A percentile compares a stretch with the other conserved stretches of the same genome.
These are phyloP conservation scores for Penicillium antarcticum DNA, from an alignment of 495 filamentous ascomycete genomes.

Conservation along the genomic window DNA sequence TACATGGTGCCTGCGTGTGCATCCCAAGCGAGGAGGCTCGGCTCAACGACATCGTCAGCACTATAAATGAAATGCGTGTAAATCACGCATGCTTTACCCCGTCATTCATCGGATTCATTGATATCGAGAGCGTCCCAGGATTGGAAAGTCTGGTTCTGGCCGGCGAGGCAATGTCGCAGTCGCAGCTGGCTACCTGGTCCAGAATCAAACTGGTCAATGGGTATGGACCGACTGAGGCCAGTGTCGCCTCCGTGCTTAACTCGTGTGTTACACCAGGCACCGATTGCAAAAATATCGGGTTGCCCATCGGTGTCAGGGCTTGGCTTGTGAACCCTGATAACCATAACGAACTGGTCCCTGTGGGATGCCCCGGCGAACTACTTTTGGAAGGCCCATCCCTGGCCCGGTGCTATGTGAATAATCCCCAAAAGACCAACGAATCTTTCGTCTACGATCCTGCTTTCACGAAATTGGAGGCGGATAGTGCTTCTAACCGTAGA, in stretches of 20 bases:
- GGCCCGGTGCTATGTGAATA: conserved; percentile 46
- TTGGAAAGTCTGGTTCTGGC: conserved; percentile 45
- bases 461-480: conserved; percentile 28
- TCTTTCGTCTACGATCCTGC: conserved; percentile 43
- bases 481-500: conserved; percentile 32
- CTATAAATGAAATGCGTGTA: conserved; percentile 45
- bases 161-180: conserved; percentile 55
- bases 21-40: conserved; percentile 51
- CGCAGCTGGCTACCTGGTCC: conserved; percentile 52
- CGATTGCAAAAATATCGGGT: conserved; percentile 45
- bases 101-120: conserved; percentile 47
- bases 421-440: conserved; percentile 37
- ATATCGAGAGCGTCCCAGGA: conserved; percentile 41
- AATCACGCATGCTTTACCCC: conserved; percentile 50
- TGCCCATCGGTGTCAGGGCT: conserved; percentile 34
- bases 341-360: conserved; percentile 44
- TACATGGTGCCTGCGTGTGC: conserved; percentile 44
- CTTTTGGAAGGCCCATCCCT: conserved; percentile 49
- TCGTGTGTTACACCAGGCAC: conserved; percentile 28
- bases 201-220: conserved; percentile 53
- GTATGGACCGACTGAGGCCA: conserved; percentile 55
- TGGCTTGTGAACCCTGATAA: conserved; percentile 48
- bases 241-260: conserved; percentile 39
- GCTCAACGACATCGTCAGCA: conserved; percentile 43
- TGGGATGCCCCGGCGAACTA: conserved; percentile 49